Evolutionary conservation across 2,329 filamentous ascomycete species (phyloP).

Genomic region (Penicillium paneum): DNA sequence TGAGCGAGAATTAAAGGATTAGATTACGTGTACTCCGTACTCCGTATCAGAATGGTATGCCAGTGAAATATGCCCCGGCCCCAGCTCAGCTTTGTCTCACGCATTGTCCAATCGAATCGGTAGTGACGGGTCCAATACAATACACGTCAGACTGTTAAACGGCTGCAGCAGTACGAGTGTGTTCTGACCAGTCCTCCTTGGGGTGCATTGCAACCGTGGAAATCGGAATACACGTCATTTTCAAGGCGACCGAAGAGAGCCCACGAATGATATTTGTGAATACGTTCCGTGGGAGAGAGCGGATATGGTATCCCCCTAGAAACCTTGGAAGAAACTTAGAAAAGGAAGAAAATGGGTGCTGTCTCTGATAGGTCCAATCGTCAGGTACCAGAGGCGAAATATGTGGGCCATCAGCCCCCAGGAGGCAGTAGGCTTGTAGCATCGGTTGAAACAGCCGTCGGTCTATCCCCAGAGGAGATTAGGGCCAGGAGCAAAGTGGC

Average conservation of each 20-base stretch:
- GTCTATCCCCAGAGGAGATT: conserved; percentile 1
- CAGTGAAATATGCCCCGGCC: background rate
- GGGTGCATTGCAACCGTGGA: background rate
- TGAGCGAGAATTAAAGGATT: background rate
- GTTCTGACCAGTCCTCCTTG: background rate
- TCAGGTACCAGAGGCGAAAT: background rate
- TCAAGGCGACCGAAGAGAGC: background rate
- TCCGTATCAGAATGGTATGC: background rate
- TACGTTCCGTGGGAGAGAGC: background rate
- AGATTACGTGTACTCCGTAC: background rate
- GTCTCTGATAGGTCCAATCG: background rate
- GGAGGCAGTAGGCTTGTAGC: background rate
- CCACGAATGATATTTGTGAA: background rate
- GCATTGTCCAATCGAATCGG: background rate
- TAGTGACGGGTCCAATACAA: background rate
- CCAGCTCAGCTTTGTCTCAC: background rate
- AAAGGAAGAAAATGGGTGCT: background rate
- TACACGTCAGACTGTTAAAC: conserved; percentile 1
- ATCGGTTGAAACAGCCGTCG: conserved; percentile 4
- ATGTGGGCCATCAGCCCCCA: background rate
- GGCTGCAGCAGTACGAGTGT: background rate
- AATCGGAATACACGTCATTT: background rate
- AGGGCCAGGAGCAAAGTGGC: background rate
- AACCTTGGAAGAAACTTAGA: background rate
- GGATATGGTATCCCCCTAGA: background rate